Base-by-base conservation (phyloP, 768 basidiomycete genomes). In the Phanerodontia chrysosporium region DNA sequence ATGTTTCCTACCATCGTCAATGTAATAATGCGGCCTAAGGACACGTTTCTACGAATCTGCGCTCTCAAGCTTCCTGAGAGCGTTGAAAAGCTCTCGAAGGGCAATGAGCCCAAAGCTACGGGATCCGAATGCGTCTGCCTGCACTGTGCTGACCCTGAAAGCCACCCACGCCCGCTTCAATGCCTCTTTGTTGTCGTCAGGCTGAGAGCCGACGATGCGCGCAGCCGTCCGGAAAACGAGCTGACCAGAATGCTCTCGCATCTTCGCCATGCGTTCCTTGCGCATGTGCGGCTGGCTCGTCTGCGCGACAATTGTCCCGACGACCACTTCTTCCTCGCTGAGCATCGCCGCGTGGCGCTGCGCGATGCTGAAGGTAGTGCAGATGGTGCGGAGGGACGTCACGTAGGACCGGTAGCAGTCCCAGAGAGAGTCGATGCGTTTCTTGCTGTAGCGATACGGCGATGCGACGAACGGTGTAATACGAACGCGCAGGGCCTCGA, bases 271-370 rank as follows among this genome's bases (percentile, higher is more conserved):
- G 44, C 74, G 67, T 27, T 83, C 79, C 56, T 69, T 75, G 27
- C 84, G 75, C 56, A 71, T 75, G 14, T 80, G 74, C 25, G 78
- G 77, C 61, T 85, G 81, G 0, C 81, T 79, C 9, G 75, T 80
- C 59, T 83, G 83, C 22, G 83, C 82, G 0, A 78, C 71, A 51
- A 87, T 86, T 0, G 84, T 85, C 0, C 86, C 86, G n/a, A 85
- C 67, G 4, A 85, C 69, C 0, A 78, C 83, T 68, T 87, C 86
- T 65, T 81, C 83, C 64, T 88, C 84, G 5, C 79, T 79, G 1
- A 87, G 70, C 46, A 72, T 70, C 3, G 74, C 72, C 8, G 67
- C 70, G 35, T 71, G 73, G 22, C 66, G 62, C 55, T 74, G 72
- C 2, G 78, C 80, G 0, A 85, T 69, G 1, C 77, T 77, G 66